phyloP scores from a whole-genome alignment of 2,329 filamentous ascomycete genomes.

The Penicillium sp. region DNA sequence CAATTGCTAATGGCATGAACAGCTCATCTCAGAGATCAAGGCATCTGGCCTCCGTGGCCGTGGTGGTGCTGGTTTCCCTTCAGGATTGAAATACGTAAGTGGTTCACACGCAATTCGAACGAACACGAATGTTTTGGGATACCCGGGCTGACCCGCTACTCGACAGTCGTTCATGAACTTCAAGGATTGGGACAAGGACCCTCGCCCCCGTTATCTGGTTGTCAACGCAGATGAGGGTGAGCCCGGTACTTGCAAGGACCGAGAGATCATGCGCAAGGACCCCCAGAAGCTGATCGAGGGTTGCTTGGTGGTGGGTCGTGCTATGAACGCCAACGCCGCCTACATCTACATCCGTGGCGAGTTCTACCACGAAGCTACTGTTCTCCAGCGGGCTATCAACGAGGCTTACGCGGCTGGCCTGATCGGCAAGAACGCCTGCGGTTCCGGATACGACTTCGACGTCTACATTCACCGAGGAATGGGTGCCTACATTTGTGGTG shows the following conservation, averaged over 20 bases:
- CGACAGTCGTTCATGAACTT: conserved; percentile 97
- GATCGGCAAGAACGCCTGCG: conserved; percentile 98
- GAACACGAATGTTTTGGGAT: conserved; percentile 10
- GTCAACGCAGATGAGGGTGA: conserved; percentile 99
- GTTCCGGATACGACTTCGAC: conserved; percentile 95
- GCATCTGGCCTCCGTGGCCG: conserved; percentile 90
- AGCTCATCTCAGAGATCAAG: conserved; percentile 97
- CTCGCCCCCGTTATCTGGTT: conserved; percentile 90
- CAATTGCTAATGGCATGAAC: conserved; percentile 26
- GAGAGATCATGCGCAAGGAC: conserved; percentile 99
- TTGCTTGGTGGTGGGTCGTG: conserved; percentile 89
- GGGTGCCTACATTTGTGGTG: conserved; percentile 96
- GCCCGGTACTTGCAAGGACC: conserved; percentile 98
- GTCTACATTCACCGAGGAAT: conserved; percentile 95
- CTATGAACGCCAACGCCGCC: conserved; percentile 97
- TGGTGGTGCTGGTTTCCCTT: conserved; percentile 96
- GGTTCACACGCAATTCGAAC: conserved; percentile 10
- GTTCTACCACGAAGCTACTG: conserved; percentile 92
- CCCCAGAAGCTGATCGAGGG: conserved; percentile 98
- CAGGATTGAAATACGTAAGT: conserved; percentile 96
- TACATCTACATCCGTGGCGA: conserved; percentile 99
- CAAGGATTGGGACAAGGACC: conserved; percentile 99
- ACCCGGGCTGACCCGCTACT: conserved; percentile 11
- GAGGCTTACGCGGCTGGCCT: conserved; percentile 93
- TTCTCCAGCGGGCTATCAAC: conserved; percentile 93